Evolutionary conservation across 169 alveolate species (phyloP).

Genomic region (Plasmodium gallinaceum): DNA sequence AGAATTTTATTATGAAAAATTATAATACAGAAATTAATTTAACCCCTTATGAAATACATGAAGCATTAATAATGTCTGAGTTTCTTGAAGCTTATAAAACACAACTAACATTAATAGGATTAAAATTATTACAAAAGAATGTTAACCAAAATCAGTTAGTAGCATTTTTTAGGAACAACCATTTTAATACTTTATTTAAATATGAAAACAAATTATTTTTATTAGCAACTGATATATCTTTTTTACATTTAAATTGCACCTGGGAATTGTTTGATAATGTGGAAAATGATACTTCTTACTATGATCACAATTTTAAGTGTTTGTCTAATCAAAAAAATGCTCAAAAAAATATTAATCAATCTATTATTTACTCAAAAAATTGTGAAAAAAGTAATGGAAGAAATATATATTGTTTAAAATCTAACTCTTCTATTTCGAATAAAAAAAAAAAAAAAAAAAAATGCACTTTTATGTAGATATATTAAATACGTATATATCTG

Average conservation of each 20-base stretch:
- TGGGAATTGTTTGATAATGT: conserved; percentile 78
- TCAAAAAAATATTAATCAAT: conserved; percentile 18
- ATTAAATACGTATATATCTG: conserved; percentile 5
- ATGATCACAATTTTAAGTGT: conserved; percentile 63
- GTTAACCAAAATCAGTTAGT: conserved; percentile 69
- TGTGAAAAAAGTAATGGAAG: conserved; percentile 31
- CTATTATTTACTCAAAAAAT: conserved; percentile 17
- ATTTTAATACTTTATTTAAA: conserved; percentile 75
- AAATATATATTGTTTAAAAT: conserved; percentile 16
- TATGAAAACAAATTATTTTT: conserved; percentile 70
- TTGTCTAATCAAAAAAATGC: conserved; percentile 33
- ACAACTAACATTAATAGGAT: conserved; percentile 72
- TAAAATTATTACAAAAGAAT: conserved; percentile 55
- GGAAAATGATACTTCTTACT: conserved; percentile 69
- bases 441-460: conserved; percentile 78
- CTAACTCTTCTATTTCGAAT: conserved; percentile 21
- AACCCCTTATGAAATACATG: conserved; percentile 76
- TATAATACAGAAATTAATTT: conserved; percentile 63
- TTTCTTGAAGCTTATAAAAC: conserved; percentile 75
- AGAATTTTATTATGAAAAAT: conserved; percentile 66
- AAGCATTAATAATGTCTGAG: conserved; percentile 69
- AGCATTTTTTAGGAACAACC: conserved; percentile 75
- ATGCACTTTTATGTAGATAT: conserved; percentile 54
- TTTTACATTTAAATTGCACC: conserved; percentile 75
- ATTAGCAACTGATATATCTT: conserved; percentile 66